Conservation (phyloP, 768 basidiomycete genomes). For the Boletus sp. region DNA sequence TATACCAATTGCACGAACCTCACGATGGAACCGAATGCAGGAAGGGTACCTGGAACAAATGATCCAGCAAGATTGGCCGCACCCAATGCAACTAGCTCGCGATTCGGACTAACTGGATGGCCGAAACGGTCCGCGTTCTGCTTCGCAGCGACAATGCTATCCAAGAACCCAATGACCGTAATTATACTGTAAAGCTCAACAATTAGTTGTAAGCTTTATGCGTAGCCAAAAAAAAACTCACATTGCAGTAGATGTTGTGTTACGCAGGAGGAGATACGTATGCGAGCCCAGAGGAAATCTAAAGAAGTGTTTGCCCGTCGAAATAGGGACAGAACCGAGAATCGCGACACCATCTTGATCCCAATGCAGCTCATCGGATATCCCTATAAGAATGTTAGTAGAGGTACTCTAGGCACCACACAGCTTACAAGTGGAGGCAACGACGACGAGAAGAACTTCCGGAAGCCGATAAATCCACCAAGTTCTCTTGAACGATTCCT, state of each 20-base stretch:
- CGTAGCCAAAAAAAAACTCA: slow-evolving; percentile 28
- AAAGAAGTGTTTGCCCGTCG: slow-evolving; percentile 61
- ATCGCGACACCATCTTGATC: slow-evolving; percentile 78
- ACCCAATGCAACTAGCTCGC: slow-evolving; percentile 90
- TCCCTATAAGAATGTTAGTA: slow-evolving; percentile 41
- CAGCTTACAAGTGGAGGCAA: slow-evolving; percentile 72
- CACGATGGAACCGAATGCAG: slow-evolving; percentile 92
- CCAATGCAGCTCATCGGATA: slow-evolving; percentile 72
- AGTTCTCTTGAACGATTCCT: slow-evolving; percentile 54
- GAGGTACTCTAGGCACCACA: background rate
- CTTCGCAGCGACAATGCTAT: slow-evolving; percentile 94
- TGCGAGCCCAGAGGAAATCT: slow-evolving; percentile 66
- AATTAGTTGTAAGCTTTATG: background rate
- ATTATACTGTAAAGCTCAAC: slow-evolving; percentile 51
- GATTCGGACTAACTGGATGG: slow-evolving; percentile 88
- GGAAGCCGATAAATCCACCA: slow-evolving; percentile 81
- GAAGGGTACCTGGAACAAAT: slow-evolving; percentile 85
- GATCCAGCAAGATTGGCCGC: slow-evolving; percentile 77
- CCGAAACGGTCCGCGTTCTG: slow-evolving; percentile 85
- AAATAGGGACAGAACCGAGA: slow-evolving; percentile 73
- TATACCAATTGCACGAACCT: slow-evolving; percentile 45
- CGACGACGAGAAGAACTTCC: slow-evolving; percentile 87
- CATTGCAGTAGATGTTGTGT: slow-evolving; percentile 86
- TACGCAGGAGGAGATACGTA: slow-evolving; percentile 62
- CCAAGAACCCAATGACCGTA: slow-evolving; percentile 86